Evolutionary conservation across 1,139 yeast species (phyloP), one percentile per base, ranked within the genome.

Genomic region (Geotrichum candidum): DNA sequence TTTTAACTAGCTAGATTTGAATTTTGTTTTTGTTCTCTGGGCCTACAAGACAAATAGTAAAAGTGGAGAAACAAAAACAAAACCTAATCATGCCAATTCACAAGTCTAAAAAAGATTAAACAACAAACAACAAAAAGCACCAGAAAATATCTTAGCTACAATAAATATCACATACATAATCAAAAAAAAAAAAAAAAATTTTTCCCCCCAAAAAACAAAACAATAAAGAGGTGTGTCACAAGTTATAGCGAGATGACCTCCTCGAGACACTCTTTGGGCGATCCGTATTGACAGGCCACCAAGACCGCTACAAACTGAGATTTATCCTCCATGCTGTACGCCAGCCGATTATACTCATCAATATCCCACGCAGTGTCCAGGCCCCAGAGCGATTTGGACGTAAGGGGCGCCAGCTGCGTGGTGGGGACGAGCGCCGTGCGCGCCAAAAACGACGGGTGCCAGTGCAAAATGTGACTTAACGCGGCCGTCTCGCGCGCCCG

Each of bases 371-470:
- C n/a, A 7, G 48, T 13, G 7, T 33, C 33, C 31, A 25, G 51
- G 3, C n/a, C 22, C 2, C 22, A 45, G 38, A n/a, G 13, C 33
- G 46, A 35, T 9, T 11, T 11, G 3, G 33, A 31, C 2, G 45
- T 9, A 31, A 76, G 68, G 33, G 86, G 76, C 15, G 83, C 80
- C 57, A 86, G 78, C n/a, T 80, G 73, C 67, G 84, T 80, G 53
- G 84, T 78, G 6, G 90, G 89, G 0, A 94, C 82, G 15, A 92
- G 74, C 0, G 90, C 88, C 4, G 95, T 80, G 69, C 84, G 87
- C 61, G 88, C 81, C 67, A 92, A 79, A 51, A 87, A 77, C 57
- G 82, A 82, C 13, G 96, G 96, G 72, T 92, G 99, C 99, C 98
- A 94, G 73, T 90, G 97, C 66, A 91, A 77, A 50, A 90, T 78